Percentiles rank a stretch among this genome's conserved stretches.
Conservation (phyloP, 2,329 filamentous ascomycete species). For the Monosporascus sp. region DNA sequence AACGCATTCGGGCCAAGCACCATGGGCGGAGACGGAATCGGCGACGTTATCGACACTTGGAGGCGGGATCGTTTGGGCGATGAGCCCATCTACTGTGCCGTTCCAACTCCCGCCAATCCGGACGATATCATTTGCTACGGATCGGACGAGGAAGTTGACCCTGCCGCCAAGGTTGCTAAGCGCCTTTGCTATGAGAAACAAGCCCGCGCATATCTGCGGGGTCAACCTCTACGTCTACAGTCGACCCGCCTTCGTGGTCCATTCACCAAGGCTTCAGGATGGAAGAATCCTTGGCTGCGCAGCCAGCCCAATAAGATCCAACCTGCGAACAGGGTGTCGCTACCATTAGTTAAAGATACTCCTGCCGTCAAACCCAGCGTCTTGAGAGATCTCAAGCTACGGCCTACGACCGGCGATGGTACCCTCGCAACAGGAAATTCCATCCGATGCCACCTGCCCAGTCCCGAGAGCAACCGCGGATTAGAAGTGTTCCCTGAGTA, state of each 20-base stretch:
- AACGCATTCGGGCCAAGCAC: neutral
- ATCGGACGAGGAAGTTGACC: slow-evolving; percentile 54
- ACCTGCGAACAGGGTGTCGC: slow-evolving; percentile 1
- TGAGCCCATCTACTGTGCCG: slow-evolving; percentile 45
- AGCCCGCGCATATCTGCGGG: slow-evolving; percentile 53
- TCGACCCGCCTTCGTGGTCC: slow-evolving; percentile 60
- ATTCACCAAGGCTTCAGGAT: slow-evolving; percentile 46
- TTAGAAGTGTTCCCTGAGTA: slow-evolving; percentile 9
- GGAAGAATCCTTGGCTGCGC: slow-evolving; percentile 49
- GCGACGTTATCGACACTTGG: slow-evolving; percentile 11
- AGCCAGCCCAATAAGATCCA: slow-evolving; percentile 7
- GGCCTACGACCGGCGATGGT: slow-evolving; percentile 1
- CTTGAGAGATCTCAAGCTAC: slow-evolving; percentile 3
- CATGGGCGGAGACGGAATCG: slow-evolving; percentile 14
- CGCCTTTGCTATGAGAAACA: slow-evolving; percentile 54
- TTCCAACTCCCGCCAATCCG: slow-evolving; percentile 22
- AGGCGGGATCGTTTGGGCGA: slow-evolving; percentile 21
- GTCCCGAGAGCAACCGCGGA: slow-evolving; percentile 25
- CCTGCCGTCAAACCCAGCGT: slow-evolving; percentile 6
- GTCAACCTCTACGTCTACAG: slow-evolving; percentile 50
- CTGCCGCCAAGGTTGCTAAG: slow-evolving; percentile 42
- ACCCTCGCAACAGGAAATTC: slow-evolving; percentile 14
- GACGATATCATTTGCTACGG: slow-evolving; percentile 49
- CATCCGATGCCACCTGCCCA: slow-evolving; percentile 37
- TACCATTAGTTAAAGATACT: slow-evolving; percentile 1